A percentile compares a stretch with the other conserved stretches of the same genome.
Conservation (phyloP, 805 yeast species). For the Zygoascus flipseniorum region DNA sequence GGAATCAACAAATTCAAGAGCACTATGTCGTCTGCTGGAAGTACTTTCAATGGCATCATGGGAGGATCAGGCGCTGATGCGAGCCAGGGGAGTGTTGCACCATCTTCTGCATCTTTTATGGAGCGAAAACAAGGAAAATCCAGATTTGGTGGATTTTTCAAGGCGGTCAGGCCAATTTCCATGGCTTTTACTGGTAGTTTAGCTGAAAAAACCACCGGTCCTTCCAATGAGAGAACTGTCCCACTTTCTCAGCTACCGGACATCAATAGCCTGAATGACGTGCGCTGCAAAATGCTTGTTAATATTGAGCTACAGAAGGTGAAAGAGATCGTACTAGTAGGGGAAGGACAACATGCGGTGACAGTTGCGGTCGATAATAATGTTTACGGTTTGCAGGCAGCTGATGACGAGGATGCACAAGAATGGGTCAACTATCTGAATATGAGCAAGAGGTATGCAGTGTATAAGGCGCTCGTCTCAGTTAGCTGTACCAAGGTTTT, state of each 20-base stretch:
- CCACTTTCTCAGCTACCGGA: slow-evolving; percentile 54
- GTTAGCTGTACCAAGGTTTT: slow-evolving; percentile 46
- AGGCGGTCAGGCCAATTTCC: slow-evolving; percentile 34
- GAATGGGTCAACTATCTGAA: slow-evolving; percentile 54
- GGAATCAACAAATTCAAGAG: neutral
- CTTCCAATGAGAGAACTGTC: slow-evolving; percentile 37
- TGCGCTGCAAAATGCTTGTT: slow-evolving; percentile 42
- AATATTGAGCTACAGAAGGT: slow-evolving; percentile 39
- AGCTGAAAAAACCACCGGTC: neutral
- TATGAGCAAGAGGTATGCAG: slow-evolving; percentile 21
- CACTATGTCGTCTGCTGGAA: neutral
- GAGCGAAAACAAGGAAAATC: slow-evolving; percentile 16
- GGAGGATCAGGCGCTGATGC: neutral
- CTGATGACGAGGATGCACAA: slow-evolving; percentile 49
- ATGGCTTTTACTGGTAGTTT: slow-evolving; percentile 26
- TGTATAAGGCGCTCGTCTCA: slow-evolving; percentile 7
- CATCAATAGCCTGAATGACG: slow-evolving; percentile 29
- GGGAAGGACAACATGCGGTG: slow-evolving; percentile 12
- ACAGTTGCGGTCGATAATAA: slow-evolving; percentile 41
- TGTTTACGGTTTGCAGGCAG: slow-evolving; percentile 61
- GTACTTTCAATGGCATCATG: neutral
- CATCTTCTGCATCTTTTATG: neutral
- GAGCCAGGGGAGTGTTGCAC: neutral
- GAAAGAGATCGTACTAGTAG: slow-evolving; percentile 10
- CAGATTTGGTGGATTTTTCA: slow-evolving; percentile 31